These are phyloP conservation scores for Aspergillus affinis DNA, from an alignment of 495 filamentous ascomycete species.

Conservation along the genomic window DNA sequence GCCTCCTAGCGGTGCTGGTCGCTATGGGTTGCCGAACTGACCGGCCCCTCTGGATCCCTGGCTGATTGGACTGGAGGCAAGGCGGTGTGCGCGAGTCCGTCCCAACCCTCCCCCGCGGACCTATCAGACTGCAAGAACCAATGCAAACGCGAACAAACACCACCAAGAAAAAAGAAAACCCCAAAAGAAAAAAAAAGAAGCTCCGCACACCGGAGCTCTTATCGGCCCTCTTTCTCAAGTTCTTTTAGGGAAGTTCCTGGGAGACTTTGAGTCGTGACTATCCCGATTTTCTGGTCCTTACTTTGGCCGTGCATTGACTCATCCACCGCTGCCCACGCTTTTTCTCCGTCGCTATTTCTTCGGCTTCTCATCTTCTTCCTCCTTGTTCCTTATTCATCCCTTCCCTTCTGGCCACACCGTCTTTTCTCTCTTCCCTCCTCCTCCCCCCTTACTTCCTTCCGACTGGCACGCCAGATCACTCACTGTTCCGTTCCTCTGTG, in stretches of 20 bases:
- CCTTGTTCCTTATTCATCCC: conserved; percentile 8
- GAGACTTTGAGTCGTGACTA: not conserved
- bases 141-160: not conserved
- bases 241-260: conserved; percentile 9
- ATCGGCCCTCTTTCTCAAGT: conserved; percentile 25
- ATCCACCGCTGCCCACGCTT: conserved; percentile 17
- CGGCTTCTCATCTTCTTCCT: conserved; percentile 11
- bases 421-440: conserved; percentile 12
- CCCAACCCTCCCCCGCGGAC: not conserved
- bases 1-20: not conserved
- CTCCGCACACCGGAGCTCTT: conserved; percentile 35
- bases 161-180: not conserved
- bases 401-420: conserved; percentile 1
- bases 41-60: not conserved
- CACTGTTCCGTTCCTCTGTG: not conserved
- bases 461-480: conserved; percentile 1
- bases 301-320: conserved; percentile 25
- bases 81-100: not conserved
- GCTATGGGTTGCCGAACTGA: not conserved
- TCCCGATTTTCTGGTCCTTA: conserved; percentile 20
- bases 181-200: conserved; percentile 2
- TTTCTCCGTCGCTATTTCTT: conserved; percentile 10
- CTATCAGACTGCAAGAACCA: not conserved
- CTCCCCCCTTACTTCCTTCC: conserved; percentile 9
- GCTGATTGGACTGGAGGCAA: not conserved